Evolutionary conservation across 2,329 filamentous ascomycete genomes (phyloP), one percentile per base, ranked within the genome.

Genomic region (Aspergillus fructus): DNA sequence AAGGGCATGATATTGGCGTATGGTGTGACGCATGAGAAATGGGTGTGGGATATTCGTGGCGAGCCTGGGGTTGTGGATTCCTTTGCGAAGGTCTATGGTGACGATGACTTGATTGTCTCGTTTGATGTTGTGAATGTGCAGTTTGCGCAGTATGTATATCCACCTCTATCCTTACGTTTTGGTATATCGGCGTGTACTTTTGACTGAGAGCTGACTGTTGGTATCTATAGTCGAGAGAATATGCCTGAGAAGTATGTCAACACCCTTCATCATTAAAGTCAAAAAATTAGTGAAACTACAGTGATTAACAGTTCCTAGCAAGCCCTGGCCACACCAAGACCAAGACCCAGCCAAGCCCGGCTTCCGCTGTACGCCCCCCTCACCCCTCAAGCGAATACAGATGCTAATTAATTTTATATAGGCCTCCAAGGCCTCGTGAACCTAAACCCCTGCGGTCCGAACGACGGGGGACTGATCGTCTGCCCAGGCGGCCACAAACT

Each of bases 1-100:
- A 81, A 80, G 68, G 78, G 79, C 49, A 81, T 81, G 71, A 77
- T 77, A 59, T 67, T 78, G 23, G 65, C 71, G 34, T 83, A 83
- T 50, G 78, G 72, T 0, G 74, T 79, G 4, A 68, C 74, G 2
- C 80, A 82, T 60, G 80, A 82, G 60, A 71, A 77, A 58, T 82
- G 81, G 60, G 75, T 76, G 2, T 81, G 79, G 79, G 72, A 71
- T 11, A 70, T 80, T 17, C 76, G 78, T 8, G 68, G 70, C 1
- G 79, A 81, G 66, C 78, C 77, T 6, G 78, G 76, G 2, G 76
- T 82, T 0, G 68, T 81, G 9, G 69, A 67, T 3, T 70, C 78
- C 3, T 82, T 82, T 48, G 78, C 75, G 59, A 77, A 77, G 65
- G 72, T 81, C 3, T 80, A 76, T 55, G 72, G 71, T 11, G 78